These are phyloP conservation scores for Phalaenopsis equestris DNA, from an alignment of 106 monocot genomes.

Conservation along the genomic window DNA sequence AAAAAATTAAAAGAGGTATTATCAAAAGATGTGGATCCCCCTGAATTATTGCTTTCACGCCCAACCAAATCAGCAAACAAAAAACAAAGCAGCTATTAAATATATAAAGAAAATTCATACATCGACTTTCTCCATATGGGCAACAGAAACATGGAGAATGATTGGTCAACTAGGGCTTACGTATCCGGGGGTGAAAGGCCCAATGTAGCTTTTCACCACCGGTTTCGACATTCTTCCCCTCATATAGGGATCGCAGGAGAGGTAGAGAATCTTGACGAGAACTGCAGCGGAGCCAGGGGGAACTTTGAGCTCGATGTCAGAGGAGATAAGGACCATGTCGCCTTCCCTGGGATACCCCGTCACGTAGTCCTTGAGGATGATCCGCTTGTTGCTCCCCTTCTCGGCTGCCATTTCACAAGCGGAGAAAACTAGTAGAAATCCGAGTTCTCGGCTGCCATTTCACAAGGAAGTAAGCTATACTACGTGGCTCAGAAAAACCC, in stretches of 20 bases:
- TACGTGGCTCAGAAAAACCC: no score
- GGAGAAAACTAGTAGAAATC: no score
- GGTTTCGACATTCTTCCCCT: constrained; percentile 30
- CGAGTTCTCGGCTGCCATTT: no score
- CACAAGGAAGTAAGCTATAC: no score
- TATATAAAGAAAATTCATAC: no score
- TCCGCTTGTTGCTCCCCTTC: constrained; percentile 22
- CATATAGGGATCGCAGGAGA: constrained; percentile 62
- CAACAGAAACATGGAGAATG: background rate
- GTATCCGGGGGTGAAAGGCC: constrained; percentile 26
- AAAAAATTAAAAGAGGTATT: no score
- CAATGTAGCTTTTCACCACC: constrained; percentile 16
- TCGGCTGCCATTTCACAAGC: background rate
- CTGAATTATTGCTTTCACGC: no score
- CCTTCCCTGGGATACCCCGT: constrained; percentile 27
- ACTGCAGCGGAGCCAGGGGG: constrained; percentile 22
- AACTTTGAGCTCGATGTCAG: constrained; percentile 11
- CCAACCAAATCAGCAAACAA: background rate
- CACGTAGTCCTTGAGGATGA: constrained; percentile 38
- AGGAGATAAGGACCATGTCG: constrained; percentile 24
- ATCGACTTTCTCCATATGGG: background rate
- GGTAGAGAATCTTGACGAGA: constrained; percentile 38
- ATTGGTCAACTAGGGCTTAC: constrained; percentile 5
- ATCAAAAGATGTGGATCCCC: no score
- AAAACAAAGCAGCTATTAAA: no score